Evolutionary conservation across 257 asterid species (phyloP), one percentile per base, ranked within the genome.

Genomic region (Fraxinus cuspidata): DNA sequence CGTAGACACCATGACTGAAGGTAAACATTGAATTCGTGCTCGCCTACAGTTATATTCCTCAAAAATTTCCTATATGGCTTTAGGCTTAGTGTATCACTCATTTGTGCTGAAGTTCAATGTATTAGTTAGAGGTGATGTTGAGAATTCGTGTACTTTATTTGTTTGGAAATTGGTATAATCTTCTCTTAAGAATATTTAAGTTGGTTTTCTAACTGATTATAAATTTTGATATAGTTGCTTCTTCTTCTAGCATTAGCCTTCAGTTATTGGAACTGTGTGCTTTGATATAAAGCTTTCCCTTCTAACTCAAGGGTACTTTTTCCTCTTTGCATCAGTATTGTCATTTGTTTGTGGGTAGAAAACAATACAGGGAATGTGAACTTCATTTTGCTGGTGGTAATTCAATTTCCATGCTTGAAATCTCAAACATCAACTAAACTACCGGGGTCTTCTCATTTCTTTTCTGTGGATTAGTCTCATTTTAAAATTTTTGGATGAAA

Each of bases 1-100:
- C 51, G 51, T 42, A 42, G 51, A 76, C 89, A 85, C 64, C 77
- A 32, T n/a, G 85, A 87, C 72, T 92, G 83, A 86, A 87, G 87
- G 89, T 73, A 73, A 75, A 49, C 23, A 63, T 27, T 70, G 2
- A 9, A 68, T 15, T 51, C 38, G 7, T 53, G 10, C 1, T 42
- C 56, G 56, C 71, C 19, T 31, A 63, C 4, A 23, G 34, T 63
- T 25, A 27, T 27, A 63, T 25, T 25, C 69, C 69, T 63, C 2
- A 16, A 63, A 63, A 9, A 23, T 63, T 25, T 21, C 16, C 68
- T 2, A n/a, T 10, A 25, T 63, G 18, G 32, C 68, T 10, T 63
- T 63, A 63, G 68, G 69, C 68, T 60, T 63, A 9, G 69, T 27
- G 25, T 63, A 25, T 63, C 34, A 3, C 69, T 63, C 16, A 63